These are phyloP conservation scores for Sugiyamaella sp. DNA, from an alignment of 1,139 yeast genomes.

Conservation along the genomic window DNA sequence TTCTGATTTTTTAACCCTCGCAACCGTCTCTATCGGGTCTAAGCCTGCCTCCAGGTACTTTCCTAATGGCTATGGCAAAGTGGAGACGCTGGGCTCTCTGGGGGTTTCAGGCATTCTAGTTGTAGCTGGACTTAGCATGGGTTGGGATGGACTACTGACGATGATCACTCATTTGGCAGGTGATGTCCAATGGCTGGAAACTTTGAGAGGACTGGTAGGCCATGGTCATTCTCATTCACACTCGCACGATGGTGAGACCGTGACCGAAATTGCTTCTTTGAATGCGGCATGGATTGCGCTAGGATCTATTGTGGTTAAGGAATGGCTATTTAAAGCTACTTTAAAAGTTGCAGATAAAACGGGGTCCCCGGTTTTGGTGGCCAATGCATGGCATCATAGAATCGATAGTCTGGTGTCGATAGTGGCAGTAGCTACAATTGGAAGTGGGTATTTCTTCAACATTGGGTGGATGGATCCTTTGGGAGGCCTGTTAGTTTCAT, in stretches of 20 bases:
- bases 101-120: conserved; percentile 82
- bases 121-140: conserved; percentile 88
- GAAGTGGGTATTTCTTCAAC: conserved; percentile 77
- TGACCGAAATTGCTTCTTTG: conserved; percentile 58
- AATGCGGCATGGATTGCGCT: conserved; percentile 97
- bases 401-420: conserved; percentile 92
- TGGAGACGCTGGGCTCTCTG: conserved; percentile 89
- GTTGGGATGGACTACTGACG: conserved; percentile 79
- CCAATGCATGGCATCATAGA: conserved; percentile 98
- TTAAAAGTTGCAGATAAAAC: conserved; percentile 73
- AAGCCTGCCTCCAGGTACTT: conserved; percentile 64
- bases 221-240: conserved; percentile 48
- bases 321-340: conserved; percentile 82
- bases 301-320: conserved; percentile 83
- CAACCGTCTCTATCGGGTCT: conserved; percentile 80
- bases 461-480: conserved; percentile 86
- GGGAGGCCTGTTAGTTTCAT: conserved; percentile 87
- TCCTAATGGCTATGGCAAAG: conserved; percentile 91
- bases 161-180: conserved; percentile 53
- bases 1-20: conserved; percentile 84
- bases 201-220: conserved; percentile 16
- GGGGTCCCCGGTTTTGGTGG: conserved; percentile 86
- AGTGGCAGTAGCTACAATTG: conserved; percentile 86
- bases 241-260: conserved; percentile 33
- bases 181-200: conserved; percentile 27